Evolutionary conservation across 2,329 filamentous ascomycete species (phyloP).

Genomic region (Annulohypoxylon truncatum): DNA sequence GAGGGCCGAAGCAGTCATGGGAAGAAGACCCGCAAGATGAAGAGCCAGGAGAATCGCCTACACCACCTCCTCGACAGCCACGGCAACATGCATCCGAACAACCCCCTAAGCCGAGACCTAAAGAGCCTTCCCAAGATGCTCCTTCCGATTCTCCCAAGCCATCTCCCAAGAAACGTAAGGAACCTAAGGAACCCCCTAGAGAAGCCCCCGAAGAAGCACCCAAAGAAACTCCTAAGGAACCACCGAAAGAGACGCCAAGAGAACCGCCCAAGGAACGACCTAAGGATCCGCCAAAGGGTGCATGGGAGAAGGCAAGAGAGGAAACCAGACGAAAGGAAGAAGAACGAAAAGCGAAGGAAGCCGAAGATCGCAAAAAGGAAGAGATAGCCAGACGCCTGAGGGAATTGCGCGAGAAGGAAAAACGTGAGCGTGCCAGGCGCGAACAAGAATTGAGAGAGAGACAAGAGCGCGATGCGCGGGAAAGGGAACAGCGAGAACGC

Average conservation of each 20-base stretch:
- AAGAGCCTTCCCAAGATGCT: slow-evolving; percentile 4
- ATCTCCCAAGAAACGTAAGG: background rate
- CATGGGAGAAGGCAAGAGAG: slow-evolving; percentile 31
- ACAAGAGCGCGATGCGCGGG: slow-evolving; percentile 52
- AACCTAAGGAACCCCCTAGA: background rate
- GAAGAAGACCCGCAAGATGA: slow-evolving; percentile 48
- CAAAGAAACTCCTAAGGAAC: slow-evolving; percentile 3
- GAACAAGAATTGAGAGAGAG: slow-evolving; percentile 51
- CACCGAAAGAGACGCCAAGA: slow-evolving; percentile 3
- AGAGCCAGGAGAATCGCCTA: slow-evolving; percentile 12
- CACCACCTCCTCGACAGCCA: slow-evolving; percentile 11
- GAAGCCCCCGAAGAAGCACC: background rate
- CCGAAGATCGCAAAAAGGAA: slow-evolving; percentile 69
- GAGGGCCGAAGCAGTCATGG: slow-evolving; percentile 55
- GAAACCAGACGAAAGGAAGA: slow-evolving; percentile 60
- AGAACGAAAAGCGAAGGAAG: slow-evolving; percentile 70
- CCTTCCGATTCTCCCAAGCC: slow-evolving; percentile 1
- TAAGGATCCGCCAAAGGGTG: slow-evolving; percentile 23
- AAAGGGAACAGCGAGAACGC: slow-evolving; percentile 49
- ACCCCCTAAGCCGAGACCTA: background rate
- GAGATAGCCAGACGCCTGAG: slow-evolving; percentile 64
- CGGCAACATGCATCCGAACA: slow-evolving; percentile 7
- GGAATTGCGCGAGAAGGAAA: slow-evolving; percentile 66
- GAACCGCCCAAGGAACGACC: slow-evolving; percentile 24
- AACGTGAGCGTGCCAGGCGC: slow-evolving; percentile 49